Percentiles rank a stretch among this genome's conserved stretches.
Evolutionary conservation across 2,329 filamentous ascomycete species (phyloP).

Genomic region (Aspergillus sp.): DNA sequence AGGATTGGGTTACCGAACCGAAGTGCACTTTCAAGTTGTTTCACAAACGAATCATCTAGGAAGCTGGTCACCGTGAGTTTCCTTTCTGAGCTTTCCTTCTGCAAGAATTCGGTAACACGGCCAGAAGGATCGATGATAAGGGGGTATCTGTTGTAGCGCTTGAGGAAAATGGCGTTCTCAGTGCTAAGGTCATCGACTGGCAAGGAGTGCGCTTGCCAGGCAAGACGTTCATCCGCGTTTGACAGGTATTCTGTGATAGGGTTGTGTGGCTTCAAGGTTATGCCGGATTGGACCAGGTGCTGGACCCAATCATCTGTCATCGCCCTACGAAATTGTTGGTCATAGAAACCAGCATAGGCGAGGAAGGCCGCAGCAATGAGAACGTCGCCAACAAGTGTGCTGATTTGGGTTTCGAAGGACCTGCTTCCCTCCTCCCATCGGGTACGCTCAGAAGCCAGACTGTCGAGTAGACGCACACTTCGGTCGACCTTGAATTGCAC

Average conservation of each 20-base stretch:
- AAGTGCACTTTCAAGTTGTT: conserved; percentile 93
- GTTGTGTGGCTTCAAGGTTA: conserved; percentile 90
- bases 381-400: conserved; percentile 92
- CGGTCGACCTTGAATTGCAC: conserved; percentile 98
- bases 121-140: conserved; percentile 98
- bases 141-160: conserved; percentile 97
- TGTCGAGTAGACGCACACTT: conserved; percentile 90
- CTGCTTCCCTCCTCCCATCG: conserved; percentile 98
- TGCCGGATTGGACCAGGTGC: conserved; percentile 88
- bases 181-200: conserved; percentile 98
- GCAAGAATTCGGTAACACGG: conserved; percentile 88
- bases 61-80: conserved; percentile 97
- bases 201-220: conserved; percentile 91
- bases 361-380: conserved; percentile 95
- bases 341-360: conserved; percentile 94
- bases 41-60: conserved; percentile 95
- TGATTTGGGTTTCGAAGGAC: conserved; percentile 97
- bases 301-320: conserved; percentile 98
- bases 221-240: conserved; percentile 88
- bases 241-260: conserved; percentile 95
- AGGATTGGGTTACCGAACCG: conserved; percentile 98
- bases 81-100: conserved; percentile 90
- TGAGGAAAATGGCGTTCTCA: conserved; percentile 95
- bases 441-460: conserved; percentile 85
- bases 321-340: conserved; percentile 94